phyloP scores from a whole-genome alignment of 2,329 filamentous ascomycete genomes.

The Xylaria digitata region DNA sequence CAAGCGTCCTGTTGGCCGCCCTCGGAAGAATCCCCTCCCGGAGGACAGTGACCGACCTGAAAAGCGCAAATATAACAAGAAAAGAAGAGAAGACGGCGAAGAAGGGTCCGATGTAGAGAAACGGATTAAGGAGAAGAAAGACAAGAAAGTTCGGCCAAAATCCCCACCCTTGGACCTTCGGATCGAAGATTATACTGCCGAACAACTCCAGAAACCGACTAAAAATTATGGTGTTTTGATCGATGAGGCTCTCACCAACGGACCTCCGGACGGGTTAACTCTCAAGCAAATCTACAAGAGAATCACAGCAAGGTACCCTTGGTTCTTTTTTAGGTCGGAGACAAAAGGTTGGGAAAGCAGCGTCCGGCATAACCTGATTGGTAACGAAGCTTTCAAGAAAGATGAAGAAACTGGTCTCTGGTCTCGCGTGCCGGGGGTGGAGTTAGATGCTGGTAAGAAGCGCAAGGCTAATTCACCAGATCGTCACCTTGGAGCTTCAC shows the following conservation, averaged over 20 bases:
- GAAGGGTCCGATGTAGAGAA: conserved; percentile 68
- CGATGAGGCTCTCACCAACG: conserved; percentile 68
- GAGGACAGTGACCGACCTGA: conserved; percentile 68
- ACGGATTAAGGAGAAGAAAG: conserved; percentile 67
- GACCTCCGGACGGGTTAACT: conserved; percentile 64
- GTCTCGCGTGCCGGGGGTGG: conserved; percentile 67
- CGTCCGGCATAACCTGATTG: conserved; percentile 72
- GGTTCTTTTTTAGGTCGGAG: conserved; percentile 69
- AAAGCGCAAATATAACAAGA: conserved; percentile 74
- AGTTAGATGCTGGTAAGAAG: conserved; percentile 71
- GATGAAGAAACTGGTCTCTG: conserved; percentile 67
- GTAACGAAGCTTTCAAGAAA: conserved; percentile 70
- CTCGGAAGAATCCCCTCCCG: conserved; percentile 70
- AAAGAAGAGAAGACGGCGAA: conserved; percentile 68
- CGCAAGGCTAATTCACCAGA: conserved; percentile 67
- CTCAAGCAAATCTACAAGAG: conserved; percentile 73
- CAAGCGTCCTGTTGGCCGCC: conserved; percentile 74
- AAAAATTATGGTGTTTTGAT: conserved; percentile 72
- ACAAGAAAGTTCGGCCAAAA: conserved; percentile 69
- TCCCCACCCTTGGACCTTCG: conserved; percentile 69
- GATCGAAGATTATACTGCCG: conserved; percentile 66
- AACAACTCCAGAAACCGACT: conserved; percentile 69
- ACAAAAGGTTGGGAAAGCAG: conserved; percentile 75
- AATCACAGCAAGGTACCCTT: conserved; percentile 68
- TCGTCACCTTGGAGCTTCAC: conserved; percentile 50